Percentiles rank a stretch among this genome's conserved stretches.
Evolutionary conservation across 2,329 filamentous ascomycete genomes (phyloP).

Genomic region (Akanthomyces muscarius): DNA sequence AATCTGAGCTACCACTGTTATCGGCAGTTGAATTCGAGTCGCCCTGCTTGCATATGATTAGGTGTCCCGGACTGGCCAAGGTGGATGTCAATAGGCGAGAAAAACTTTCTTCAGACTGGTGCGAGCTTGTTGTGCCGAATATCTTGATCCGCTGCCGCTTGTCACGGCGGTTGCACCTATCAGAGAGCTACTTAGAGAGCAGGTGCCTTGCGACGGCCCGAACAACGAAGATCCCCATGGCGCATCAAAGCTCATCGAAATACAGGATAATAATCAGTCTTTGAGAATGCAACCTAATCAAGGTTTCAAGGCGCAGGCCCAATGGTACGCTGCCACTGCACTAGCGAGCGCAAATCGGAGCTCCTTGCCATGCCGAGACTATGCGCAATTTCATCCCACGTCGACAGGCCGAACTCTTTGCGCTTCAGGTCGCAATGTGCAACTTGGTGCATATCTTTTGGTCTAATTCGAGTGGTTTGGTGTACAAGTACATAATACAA

Average conservation of each 20-base stretch:
- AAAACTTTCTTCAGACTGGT: too few relatives aligned
- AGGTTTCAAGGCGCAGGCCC: neutral
- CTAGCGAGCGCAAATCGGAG: too few relatives aligned
- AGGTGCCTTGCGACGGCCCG: neutral
- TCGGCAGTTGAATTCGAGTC: too few relatives aligned
- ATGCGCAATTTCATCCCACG: neutral
- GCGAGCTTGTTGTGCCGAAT: too few relatives aligned
- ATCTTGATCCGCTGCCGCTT: neutral
- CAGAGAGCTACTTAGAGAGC: neutral
- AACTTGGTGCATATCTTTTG: conserved; percentile 3
- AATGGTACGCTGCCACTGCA: too few relatives aligned
- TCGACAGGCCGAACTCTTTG: too few relatives aligned
- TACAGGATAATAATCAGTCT: neutral
- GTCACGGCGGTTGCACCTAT: neutral
- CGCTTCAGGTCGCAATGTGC: neutral
- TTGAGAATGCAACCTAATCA: neutral
- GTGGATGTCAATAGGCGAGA: neutral
- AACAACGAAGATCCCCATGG: neutral
- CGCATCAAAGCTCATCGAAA: neutral
- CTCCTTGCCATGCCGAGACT: neutral
- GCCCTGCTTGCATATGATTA: too few relatives aligned
- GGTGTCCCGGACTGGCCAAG: neutral
- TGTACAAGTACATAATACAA: conserved; percentile 17
- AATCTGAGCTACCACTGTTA: too few relatives aligned
- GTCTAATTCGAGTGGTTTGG: conserved; percentile 14